Conservation (phyloP, 306 rosid species). For the Begonia loranthoides region DNA sequence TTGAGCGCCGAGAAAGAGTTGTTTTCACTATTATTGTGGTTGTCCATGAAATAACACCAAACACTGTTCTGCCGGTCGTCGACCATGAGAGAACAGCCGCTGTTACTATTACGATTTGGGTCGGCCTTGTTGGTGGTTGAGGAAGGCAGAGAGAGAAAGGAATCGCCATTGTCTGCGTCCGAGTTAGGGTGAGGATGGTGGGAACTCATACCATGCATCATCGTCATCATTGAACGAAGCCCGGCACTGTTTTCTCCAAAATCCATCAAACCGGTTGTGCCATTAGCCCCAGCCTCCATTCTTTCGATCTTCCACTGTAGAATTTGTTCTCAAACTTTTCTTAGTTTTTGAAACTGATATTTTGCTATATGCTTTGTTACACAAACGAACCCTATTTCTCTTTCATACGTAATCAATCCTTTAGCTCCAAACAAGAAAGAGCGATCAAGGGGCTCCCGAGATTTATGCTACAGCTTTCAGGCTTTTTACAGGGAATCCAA, state of each 20-base stretch:
- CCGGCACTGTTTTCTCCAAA: slow-evolving; percentile 58
- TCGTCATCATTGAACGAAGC: slow-evolving; percentile 52
- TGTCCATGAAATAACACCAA: slow-evolving; percentile 66
- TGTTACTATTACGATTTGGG: slow-evolving; percentile 18
- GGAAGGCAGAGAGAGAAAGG: slow-evolving; percentile 24
- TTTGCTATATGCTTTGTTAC: too few relatives aligned
- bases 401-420: slow-evolving; percentile 4
- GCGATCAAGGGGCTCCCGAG: slow-evolving; percentile 51
- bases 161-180: slow-evolving; percentile 22
- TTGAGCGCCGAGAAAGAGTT: slow-evolving; percentile 36
- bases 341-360: too few relatives aligned
- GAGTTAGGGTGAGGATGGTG: slow-evolving; percentile 14
- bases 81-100: slow-evolving; percentile 22
- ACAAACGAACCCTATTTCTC: slow-evolving; percentile 12
- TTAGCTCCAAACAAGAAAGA: not conserved
- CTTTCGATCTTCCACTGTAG: slow-evolving; percentile 3
- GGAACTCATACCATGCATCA: slow-evolving; percentile 65
- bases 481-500: slow-evolving; percentile 52
- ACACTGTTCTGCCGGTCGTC: slow-evolving; percentile 10
- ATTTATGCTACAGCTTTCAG: slow-evolving; percentile 62
- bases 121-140: slow-evolving; percentile 1
- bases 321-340: not conserved
- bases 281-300: slow-evolving; percentile 40
- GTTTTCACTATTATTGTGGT: slow-evolving; percentile 13
- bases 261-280: slow-evolving; percentile 37